Evolutionary conservation across 192 early-diverging fungal genomes (phyloP), one percentile per base, ranked within the genome.

Genomic region (Gonapodya prolifera): DNA sequence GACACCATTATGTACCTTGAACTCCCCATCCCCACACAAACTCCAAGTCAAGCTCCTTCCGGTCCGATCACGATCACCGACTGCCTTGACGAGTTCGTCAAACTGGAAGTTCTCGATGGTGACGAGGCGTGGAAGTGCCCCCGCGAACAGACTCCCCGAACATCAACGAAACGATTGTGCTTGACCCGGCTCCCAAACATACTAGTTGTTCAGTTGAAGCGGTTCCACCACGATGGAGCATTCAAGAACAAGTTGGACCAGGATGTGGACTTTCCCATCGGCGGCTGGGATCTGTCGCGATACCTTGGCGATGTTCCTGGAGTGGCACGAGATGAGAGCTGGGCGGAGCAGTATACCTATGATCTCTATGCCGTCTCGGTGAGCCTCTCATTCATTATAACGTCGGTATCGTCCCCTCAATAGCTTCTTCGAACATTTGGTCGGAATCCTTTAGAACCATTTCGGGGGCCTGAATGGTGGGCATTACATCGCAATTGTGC

Each of bases 121-220:
- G 92, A 95, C 69, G 90, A 99, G 80, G 88, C 87, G 69, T 99
- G 97, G 97, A 80, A 87, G 36, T 99, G 97, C 77, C 92, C 96
- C 1, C 74, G 83, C 30, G 98, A 96, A 82, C 92, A 94, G 79
- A 81, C 84, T 18, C 86, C 81, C 18, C 88, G 95, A 1, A 82
- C 86, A 18, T 87, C 95, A 1, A 90, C 87, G 28, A 99, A 99
- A 80, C 84, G 83, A 28, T 79, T 97, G 45, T 86, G 89, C 8
- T 85, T 99, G 16, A 91, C 93, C 0, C 85, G 89, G 31, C 82
- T 98, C 30, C 98, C 98, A 0, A 86, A 91, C 71, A 91, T 99
- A 33, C 83, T 99, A 23, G 80, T 98, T 71, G 89, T 99, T 73
- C 95, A 98, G 77, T 77, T 99, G 79, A 99, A 98, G 82, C 88